A percentile compares a stretch with the other conserved stretches of the same genome.
Evolutionary conservation across 441 rosid species (phyloP).

Genomic region (Aleurites moluccanus): DNA sequence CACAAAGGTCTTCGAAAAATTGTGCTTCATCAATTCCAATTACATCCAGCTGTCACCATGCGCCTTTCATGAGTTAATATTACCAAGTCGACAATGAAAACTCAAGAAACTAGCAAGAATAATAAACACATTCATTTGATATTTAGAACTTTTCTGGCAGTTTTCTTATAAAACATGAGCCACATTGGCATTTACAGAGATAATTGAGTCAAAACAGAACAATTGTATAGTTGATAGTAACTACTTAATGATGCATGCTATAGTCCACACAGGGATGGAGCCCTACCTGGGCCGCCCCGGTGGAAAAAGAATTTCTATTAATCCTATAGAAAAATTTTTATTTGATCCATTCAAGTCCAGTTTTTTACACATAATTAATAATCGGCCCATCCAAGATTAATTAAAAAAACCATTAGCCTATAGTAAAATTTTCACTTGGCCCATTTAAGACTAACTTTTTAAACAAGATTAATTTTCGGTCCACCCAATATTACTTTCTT

Average conservation of each 20-base stretch:
- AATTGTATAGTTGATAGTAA: not conserved
- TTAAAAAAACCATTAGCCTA: too few relatives aligned
- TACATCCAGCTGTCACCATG: constrained; percentile 61
- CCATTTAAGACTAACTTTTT: too few relatives aligned
- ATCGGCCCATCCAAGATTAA: too few relatives aligned
- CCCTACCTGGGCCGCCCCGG: too few relatives aligned
- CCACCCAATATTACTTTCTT: too few relatives aligned
- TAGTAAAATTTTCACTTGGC: too few relatives aligned
- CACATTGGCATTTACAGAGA: not conserved
- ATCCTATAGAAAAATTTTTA: too few relatives aligned
- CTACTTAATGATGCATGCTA: not conserved
- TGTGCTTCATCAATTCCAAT: constrained; percentile 89
- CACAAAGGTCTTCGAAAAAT: constrained; percentile 69
- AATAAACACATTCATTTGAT: not conserved
- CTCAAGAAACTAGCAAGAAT: constrained; percentile 4
- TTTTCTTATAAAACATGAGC: not conserved
- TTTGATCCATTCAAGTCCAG: too few relatives aligned
- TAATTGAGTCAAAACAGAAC: not conserved
- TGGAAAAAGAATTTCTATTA: too few relatives aligned
- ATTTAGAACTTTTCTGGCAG: not conserved
- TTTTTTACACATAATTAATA: too few relatives aligned
- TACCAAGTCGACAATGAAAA: not conserved
- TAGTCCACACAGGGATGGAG: too few relatives aligned
- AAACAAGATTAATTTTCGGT: too few relatives aligned
- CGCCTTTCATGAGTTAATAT: constrained; percentile 16